Conservation (phyloP, 176 grass and related monocot genomes). For the Eleusine coracana region DNA sequence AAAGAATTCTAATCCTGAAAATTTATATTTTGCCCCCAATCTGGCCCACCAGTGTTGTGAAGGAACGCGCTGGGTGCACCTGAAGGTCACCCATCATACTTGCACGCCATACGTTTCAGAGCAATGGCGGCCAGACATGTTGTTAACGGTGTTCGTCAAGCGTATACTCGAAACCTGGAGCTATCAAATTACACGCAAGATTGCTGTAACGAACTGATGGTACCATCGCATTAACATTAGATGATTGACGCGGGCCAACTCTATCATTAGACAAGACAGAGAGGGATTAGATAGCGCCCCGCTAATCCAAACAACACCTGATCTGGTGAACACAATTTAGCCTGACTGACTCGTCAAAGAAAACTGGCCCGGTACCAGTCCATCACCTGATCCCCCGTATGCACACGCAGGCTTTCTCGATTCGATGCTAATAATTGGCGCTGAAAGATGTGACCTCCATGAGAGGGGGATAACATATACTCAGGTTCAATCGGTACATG, state of each 20-base stretch:
- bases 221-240: background rate
- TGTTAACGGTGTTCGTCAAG: background rate
- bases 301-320: conserved; percentile 18
- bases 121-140: background rate
- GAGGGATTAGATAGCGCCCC: background rate
- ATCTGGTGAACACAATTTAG: conserved; percentile 18
- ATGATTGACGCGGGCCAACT: conserved; percentile 11
- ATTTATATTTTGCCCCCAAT: background rate
- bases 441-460: conserved; percentile 16
- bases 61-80: background rate
- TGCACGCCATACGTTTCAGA: background rate
- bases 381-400: background rate
- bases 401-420: conserved; percentile 19
- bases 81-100: background rate
- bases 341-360: conserved; percentile 24
- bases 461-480: background rate
- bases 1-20: background rate
- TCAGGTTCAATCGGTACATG: conserved; percentile 39
- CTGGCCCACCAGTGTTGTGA: background rate
- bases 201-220: background rate
- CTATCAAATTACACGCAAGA: background rate
- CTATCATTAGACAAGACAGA: background rate
- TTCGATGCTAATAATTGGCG: conserved; percentile 27
- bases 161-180: background rate
- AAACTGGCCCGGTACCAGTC: conserved; percentile 18